A percentile compares a stretch with the other conserved stretches of the same genome.
Conservation (phyloP, 2,329 filamentous ascomycete genomes). For the Aspergillus flavus region DNA sequence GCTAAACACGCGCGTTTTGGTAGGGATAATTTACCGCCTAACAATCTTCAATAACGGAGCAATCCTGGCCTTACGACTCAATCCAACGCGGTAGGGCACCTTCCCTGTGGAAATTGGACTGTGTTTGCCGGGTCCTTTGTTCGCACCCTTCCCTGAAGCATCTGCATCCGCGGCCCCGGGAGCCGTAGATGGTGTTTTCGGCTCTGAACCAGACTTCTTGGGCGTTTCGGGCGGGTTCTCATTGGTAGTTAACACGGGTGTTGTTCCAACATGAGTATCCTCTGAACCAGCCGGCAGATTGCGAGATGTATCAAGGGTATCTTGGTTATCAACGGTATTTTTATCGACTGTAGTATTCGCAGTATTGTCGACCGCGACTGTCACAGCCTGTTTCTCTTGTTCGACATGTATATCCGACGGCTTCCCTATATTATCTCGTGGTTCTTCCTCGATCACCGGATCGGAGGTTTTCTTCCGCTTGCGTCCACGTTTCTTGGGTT, state of each 20-base stretch:
- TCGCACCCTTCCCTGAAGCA: neutral
- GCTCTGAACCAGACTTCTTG: constrained; percentile 13
- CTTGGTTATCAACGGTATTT: neutral
- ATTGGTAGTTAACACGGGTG: neutral
- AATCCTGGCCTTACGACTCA: constrained; percentile 53
- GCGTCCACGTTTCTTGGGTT: constrained; percentile 47
- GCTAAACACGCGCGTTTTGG: neutral
- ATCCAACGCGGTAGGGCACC: constrained; percentile 50
- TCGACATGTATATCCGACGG: neutral
- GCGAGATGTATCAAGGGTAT: neutral
- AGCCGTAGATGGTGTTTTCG: constrained; percentile 2
- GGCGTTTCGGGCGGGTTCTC: constrained; percentile 15
- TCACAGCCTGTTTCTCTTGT: neutral
- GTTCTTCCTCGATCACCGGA: constrained; percentile 20
- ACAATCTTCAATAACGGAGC: constrained; percentile 52
- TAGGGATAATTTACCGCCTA: constrained; percentile 30
- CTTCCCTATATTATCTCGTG: constrained; percentile 15
- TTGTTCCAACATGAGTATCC: neutral
- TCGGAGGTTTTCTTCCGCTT: constrained; percentile 43
- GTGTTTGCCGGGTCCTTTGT: constrained; percentile 39
- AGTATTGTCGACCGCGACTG: neutral
- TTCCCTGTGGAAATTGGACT: constrained; percentile 44
- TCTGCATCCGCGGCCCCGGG: neutral
- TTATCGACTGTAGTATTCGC: neutral
- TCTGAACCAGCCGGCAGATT: neutral